Evolutionary conservation across 768 basidiomycete genomes (phyloP), one percentile per base, ranked within the genome.

Genomic region (Lactarius trivialis): DNA sequence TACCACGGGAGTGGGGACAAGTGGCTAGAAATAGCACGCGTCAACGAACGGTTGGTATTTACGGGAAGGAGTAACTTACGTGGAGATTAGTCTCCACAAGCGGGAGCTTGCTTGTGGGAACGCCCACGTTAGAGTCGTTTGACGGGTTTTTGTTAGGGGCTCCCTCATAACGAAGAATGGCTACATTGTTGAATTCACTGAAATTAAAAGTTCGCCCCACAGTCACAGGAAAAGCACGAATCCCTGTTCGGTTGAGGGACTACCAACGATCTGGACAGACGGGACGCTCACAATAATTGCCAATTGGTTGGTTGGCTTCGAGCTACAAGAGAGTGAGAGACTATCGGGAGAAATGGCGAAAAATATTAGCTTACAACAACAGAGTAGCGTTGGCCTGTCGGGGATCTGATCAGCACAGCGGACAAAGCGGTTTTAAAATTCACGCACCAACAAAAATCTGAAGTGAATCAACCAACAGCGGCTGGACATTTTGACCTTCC

Each of bases 131-230:
- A 0, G 71, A 68, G 37, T 67, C 61, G 0, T 66, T 70, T 8
- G 64, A 68, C 7, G 78, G 78, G 11, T 77, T 72, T 1, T 32
- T 34, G 17, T 43, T 15, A 3, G 65, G 68, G 6, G 78, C 77
- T 8, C 72, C 72, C 2, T 50, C 30, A 64, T 79, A 79, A n/a
- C 75, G 65, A 32, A 79, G 67, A 56, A 79, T 74, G 3, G 77
- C 78, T 32, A 72, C 72, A 66, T 76, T 77, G 41, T 71, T 59
- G 8, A 74, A 73, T 21, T 66, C 70, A 3, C 37, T 52, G 55
- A 72, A 59, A 37, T 32, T 54, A n/a, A n/a, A n/a, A n/a, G n/a
- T n/a, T n/a, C 17, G 73, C 71, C 17, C 70, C 69, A 71, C 73
- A 48, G 30, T 65, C 56, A 41, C 17, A 28, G 69, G 54, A 2